Base-by-base conservation (phyloP, 2,329 filamentous ascomycete species). In the Thermothelomyces thermophilus region DNA sequence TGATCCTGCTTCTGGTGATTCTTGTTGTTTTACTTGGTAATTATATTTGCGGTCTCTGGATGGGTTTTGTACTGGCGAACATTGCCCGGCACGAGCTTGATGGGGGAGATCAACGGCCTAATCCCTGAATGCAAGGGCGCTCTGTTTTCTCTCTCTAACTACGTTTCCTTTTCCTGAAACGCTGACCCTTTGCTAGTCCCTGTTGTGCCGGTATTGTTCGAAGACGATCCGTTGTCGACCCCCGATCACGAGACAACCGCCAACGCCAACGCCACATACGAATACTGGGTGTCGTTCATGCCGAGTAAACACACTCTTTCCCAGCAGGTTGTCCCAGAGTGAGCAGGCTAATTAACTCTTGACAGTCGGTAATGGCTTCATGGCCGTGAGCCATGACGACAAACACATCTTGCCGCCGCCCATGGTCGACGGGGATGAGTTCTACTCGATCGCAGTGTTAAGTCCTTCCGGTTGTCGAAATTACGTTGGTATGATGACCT, bases 401-500 rank as follows among this genome's bases (percentile, higher is more conserved):
- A 17, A 39, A 4, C 41, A 51, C 41, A 28, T 33, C 1, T 31
- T 54, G 9, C 48, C 48, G n/a, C 41, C 40, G 3, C 45, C 48
- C 2, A 51, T 52, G 26, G 14, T 39, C 0, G 16, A 20, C 13
- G 11, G 39, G 3, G 13, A 8, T 1, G 45, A 47, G 30, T 41
- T 9, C 22, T 54, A 51, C 13, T 51, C 45, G 4, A 48, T 54
- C 1, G 44, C 48, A 2, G 44, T 52, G 4, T 52, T 48, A n/a
- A n/a, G n/a, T n/a, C n/a, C n/a, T n/a, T n/a, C n/a, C n/a, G n/a
- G n/a, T n/a, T n/a, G n/a, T n/a, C n/a, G n/a, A n/a, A n/a, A n/a
- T n/a, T n/a, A n/a, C n/a, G n/a, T n/a, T n/a, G n/a, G n/a, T n/a
- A n/a, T n/a, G n/a, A n/a, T n/a, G n/a, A n/a, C n/a, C n/a, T n/a